Evolutionary conservation across 2,329 filamentous ascomycete species (phyloP).

Genomic region (Trichoderma lentiforme): DNA sequence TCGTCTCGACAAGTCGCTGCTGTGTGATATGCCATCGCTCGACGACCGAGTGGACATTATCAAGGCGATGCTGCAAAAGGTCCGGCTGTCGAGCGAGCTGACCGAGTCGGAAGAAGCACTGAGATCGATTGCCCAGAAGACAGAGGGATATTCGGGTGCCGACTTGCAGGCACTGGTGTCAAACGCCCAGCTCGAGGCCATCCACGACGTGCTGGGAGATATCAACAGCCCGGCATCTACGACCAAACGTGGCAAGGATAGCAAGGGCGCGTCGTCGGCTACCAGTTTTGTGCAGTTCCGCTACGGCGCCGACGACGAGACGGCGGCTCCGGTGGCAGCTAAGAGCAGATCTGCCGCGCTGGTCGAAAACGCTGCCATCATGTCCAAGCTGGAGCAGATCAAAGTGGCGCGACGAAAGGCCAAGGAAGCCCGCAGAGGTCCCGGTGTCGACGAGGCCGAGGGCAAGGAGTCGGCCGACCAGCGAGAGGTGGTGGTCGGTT

Average conservation of each 20-base stretch:
- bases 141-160: conserved; percentile 88
- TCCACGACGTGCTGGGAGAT: conserved; percentile 78
- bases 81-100: conserved; percentile 68
- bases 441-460: conserved; percentile 26
- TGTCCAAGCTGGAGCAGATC: conserved; percentile 77
- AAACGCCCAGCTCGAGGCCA: conserved; percentile 94
- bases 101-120: conserved; percentile 54
- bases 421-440: conserved; percentile 33
- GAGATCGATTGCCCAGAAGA: conserved; percentile 71
- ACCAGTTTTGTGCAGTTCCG: conserved; percentile 78
- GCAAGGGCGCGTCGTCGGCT: conserved; percentile 33
- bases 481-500: conserved; percentile 75
- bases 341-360: conserved; percentile 54
- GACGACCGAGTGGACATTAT: conserved; percentile 89
- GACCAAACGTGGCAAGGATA: conserved; percentile 34
- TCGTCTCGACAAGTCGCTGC: conserved; percentile 84
- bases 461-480: conserved; percentile 36
- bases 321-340: conserved; percentile 40
- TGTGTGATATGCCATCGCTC: conserved; percentile 81
- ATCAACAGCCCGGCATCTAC: conserved; percentile 46
- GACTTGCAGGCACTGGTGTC: conserved; percentile 94
- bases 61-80: conserved; percentile 74
- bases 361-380: conserved; percentile 75
- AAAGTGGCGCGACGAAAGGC: conserved; percentile 61
- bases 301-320: conserved; percentile 61